Conservation (phyloP, 495 filamentous ascomycete species). For the Xylaria bambusicola region DNA sequence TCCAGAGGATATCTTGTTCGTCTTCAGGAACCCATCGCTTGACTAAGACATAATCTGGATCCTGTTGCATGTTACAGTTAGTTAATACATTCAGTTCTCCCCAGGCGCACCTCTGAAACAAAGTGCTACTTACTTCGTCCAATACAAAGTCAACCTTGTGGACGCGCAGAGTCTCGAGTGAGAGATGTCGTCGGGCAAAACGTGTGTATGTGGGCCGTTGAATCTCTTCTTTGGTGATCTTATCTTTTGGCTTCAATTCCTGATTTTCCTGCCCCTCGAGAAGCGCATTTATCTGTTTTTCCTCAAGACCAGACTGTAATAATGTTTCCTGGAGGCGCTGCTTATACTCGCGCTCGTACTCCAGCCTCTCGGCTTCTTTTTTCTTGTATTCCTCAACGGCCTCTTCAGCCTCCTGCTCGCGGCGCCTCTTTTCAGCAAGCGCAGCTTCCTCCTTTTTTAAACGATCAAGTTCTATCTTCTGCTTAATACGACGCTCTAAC, state of each 20-base stretch:
- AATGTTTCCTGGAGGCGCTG: constrained; percentile 48
- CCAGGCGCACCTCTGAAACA: background rate
- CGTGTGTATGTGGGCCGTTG: constrained; percentile 53
- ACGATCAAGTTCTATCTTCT: constrained; percentile 57
- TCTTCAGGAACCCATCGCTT: constrained; percentile 72
- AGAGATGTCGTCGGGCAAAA: constrained; percentile 56
- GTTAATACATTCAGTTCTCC: background rate
- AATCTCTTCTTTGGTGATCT: constrained; percentile 27
- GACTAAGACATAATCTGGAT: constrained; percentile 72
- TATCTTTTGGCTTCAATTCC: background rate
- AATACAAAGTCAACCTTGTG: constrained; percentile 43
- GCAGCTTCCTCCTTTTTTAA: constrained; percentile 56
- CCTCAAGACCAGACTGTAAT: no score
- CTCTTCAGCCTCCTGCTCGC: constrained; percentile 58
- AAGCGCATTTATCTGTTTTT: background rate
- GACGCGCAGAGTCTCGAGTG: constrained; percentile 52
- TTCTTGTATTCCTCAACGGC: constrained; percentile 58
- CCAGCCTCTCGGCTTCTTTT: constrained; percentile 52
- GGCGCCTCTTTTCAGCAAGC: constrained; percentile 51
- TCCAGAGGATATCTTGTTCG: constrained; percentile 71
- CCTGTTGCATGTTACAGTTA: constrained; percentile 34
- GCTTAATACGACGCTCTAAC: constrained; percentile 51
- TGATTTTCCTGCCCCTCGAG: background rate
- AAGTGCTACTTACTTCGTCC: constrained; percentile 22
- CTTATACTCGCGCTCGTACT: constrained; percentile 52